phyloP scores from a whole-genome alignment of 176 grass and related monocot genomes.

The Melocanna baccifera region DNA sequence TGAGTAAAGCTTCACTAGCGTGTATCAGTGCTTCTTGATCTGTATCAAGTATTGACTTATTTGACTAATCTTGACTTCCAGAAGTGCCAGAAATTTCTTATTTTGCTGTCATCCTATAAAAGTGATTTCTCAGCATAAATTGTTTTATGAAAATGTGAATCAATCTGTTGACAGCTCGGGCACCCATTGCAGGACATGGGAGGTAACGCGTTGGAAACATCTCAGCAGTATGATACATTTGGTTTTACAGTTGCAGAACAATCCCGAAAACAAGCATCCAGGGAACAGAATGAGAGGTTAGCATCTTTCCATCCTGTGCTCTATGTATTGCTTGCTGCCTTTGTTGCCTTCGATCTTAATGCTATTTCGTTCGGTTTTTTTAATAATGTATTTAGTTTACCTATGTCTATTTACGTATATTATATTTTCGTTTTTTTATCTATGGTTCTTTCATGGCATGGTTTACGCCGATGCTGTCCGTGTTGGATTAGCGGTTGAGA shows the following conservation, averaged over 20 bases:
- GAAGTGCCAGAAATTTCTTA: neutral
- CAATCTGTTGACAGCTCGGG: neutral
- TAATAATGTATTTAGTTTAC: too few species aligned
- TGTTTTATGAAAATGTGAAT: neutral
- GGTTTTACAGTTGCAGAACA: conserved; percentile 84
- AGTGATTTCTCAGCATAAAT: conserved; percentile 7
- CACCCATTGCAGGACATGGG: conserved; percentile 69
- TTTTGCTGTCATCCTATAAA: neutral
- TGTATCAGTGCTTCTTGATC: neutral
- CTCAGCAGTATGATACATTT: conserved; percentile 93
- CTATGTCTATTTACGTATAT: too few species aligned
- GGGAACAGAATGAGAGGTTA: conserved; percentile 86
- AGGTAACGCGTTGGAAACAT: conserved; percentile 80
- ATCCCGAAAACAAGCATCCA: conserved; percentile 71
- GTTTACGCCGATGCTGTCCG: too few species aligned
- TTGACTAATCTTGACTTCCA: neutral
- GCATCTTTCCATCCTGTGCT: conserved; percentile 16
- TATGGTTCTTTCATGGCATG: too few species aligned
- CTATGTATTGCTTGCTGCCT: too few species aligned
- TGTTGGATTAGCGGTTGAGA: too few species aligned
- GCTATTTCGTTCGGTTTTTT: too few species aligned
- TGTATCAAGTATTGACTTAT: neutral
- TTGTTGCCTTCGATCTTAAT: too few species aligned
- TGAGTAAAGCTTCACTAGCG: neutral
- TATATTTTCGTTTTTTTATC: too few species aligned